A percentile compares a stretch with the other conserved stretches of the same genome.
These are phyloP conservation scores for Penicillium paxilli DNA, from an alignment of 495 filamentous ascomycete species.

Conservation along the genomic window DNA sequence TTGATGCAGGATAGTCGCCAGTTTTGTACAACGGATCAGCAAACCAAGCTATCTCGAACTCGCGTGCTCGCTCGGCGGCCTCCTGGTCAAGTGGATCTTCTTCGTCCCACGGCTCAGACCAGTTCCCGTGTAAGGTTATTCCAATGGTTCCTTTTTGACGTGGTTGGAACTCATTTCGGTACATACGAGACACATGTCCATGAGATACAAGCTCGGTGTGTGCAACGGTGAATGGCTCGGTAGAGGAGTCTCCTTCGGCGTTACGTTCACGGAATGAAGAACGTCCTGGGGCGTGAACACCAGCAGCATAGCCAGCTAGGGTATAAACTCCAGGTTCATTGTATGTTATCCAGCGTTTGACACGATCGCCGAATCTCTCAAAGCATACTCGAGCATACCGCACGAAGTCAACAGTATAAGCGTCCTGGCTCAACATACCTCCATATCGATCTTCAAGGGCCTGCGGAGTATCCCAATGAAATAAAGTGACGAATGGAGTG, in stretches of 20 bases:
- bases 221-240: conserved; percentile 46
- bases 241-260: conserved; percentile 45
- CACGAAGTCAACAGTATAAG: conserved; percentile 46
- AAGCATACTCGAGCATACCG: conserved; percentile 49
- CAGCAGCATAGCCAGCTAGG: conserved; percentile 49
- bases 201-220: conserved; percentile 47
- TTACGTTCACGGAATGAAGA: conserved; percentile 45
- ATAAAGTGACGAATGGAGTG: conserved; percentile 50
- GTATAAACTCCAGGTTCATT: conserved; percentile 50
- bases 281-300: conserved; percentile 46
- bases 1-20: conserved; percentile 48
- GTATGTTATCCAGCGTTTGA: conserved; percentile 53
- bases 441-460: conserved; percentile 47
- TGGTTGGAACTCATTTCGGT: conserved; percentile 44
- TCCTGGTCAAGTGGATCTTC: conserved; percentile 40
- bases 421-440: conserved; percentile 44
- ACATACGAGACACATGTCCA: conserved; percentile 37
- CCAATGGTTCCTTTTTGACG: conserved; percentile 44
- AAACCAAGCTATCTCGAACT: conserved; percentile 52
- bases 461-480: conserved; percentile 52
- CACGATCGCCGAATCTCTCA: conserved; percentile 40
- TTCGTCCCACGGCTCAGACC: conserved; percentile 50
- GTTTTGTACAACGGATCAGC: conserved; percentile 48
- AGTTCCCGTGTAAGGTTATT: conserved; percentile 51
- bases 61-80: conserved; percentile 43